A percentile compares a stretch with the other conserved stretches of the same genome.
These are phyloP conservation scores for Ustulina deusta DNA, from an alignment of 2,329 filamentous ascomycete genomes.

Conservation along the genomic window DNA sequence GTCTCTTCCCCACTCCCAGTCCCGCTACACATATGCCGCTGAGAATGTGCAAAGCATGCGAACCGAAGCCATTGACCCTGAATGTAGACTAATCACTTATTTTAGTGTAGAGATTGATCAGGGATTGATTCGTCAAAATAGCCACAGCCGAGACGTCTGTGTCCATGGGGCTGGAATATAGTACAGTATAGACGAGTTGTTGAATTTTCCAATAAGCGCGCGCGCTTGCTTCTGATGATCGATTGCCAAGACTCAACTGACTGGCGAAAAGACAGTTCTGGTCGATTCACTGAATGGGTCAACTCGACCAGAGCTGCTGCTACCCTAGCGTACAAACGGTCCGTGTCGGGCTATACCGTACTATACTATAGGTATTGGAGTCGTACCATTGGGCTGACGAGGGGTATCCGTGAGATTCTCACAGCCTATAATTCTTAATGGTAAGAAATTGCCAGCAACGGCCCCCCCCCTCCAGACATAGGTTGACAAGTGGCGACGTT, in stretches of 20 bases:
- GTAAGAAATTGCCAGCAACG: constrained; percentile 2
- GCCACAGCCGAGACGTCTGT: constrained; percentile 12
- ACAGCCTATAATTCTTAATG: constrained; percentile 22
- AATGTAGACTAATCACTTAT: constrained; percentile 6
- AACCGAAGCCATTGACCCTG: constrained; percentile 6
- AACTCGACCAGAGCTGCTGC: too few species aligned
- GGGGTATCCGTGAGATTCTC: constrained; percentile 3
- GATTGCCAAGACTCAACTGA: constrained; percentile 21
- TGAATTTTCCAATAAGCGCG: constrained; percentile 29
- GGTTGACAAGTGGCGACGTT: constrained; percentile 30
- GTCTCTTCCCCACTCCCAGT: constrained; percentile 2
- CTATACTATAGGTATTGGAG: constrained; percentile 11
- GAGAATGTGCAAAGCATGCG: constrained; percentile 6
- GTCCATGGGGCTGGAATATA: constrained; percentile 4
- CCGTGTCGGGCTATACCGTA: constrained; percentile 9
- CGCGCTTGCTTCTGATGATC: constrained; percentile 27
- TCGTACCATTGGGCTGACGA: constrained; percentile 15
- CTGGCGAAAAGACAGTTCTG: constrained; percentile 18
- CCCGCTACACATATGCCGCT: constrained; percentile 1
- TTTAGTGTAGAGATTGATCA: too few species aligned
- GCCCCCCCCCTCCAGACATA: constrained; percentile 25
- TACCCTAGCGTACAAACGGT: constrained; percentile 10
- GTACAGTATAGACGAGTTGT: constrained; percentile 7
- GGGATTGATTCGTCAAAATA: constrained; percentile 1
- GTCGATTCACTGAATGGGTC: constrained; percentile 1